Evolutionary conservation across 495 filamentous ascomycete genomes (phyloP), one percentile per base, ranked within the genome.

Genomic region (Penicillium atrosanguineum): DNA sequence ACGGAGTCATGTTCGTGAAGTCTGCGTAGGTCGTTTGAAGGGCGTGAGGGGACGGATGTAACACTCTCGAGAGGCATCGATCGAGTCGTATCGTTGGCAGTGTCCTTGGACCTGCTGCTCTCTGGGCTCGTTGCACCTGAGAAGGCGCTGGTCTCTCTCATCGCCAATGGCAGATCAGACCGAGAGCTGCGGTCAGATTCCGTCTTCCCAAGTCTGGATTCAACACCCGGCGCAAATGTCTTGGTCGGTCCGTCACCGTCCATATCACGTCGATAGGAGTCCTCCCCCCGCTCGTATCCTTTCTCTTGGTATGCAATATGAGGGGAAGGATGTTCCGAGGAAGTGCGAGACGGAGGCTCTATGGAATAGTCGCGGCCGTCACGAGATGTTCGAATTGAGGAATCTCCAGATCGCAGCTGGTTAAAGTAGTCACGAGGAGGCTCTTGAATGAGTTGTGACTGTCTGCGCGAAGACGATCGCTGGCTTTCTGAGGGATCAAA

Each of bases 241-340:
- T 40, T 89, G 76, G 43, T 48, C 49, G 55, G 23, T 14, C 57
- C 61, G 36, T 56, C 55, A 1, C 37, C 6, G 8, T 60, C 61
- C 42, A 46, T 37, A 14, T 63, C 57, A 43, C 57, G 61, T 20
- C 53, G 69, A 39, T 66, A 52, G 3, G 70, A 58, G 26, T 77
- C 77, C 4, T 75, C 71, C 5, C 68, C 70, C 7, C 69, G 60
- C 60, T 89, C 83, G 43, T 89, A 81, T 0, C 84, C 84, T 64
- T 91, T 92, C 62, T 95, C 90, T 67, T 95, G 91, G 66, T 89
- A 95, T 36, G 90, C 89, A 63, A 96, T 95, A 69, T 97, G 91
- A 31, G 91, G 89, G 7, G 88, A 90, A 9, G 82, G 75, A 16
- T 53, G 47, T 46, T 77, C 61, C 23, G 68, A 56, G 16, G 65